A percentile compares a stretch with the other conserved stretches of the same genome.
Evolutionary conservation across 225 moss, liverwort and hornwort species (phyloP).

Genomic region (Thuidium tamariscinum): DNA sequence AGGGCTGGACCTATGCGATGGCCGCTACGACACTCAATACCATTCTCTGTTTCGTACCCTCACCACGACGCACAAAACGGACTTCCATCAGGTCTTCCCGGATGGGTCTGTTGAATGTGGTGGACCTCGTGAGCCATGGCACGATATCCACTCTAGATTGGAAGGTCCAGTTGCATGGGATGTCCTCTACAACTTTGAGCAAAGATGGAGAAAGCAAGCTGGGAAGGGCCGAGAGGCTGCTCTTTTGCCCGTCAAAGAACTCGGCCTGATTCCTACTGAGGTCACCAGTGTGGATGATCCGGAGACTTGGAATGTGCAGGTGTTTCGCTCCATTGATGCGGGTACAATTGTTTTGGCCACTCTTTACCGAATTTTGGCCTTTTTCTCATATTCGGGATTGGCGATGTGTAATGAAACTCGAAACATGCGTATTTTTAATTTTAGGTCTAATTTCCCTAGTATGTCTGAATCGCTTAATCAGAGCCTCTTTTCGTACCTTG

Average conservation of each 20-base stretch:
- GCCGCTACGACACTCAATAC: conserved; percentile 48
- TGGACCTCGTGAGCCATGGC: conserved; percentile 96
- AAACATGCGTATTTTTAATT: not conserved
- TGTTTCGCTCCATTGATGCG: conserved; percentile 89
- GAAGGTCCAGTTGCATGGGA: conserved; percentile 91
- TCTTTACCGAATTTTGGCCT: not conserved
- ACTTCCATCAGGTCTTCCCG: conserved; percentile 28
- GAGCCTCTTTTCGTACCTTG: not conserved
- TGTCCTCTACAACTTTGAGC: conserved; percentile 77
- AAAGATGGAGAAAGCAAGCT: conserved; percentile 77
- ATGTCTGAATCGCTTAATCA: not conserved
- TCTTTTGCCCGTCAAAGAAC: conserved; percentile 27
- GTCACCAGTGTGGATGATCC: conserved; percentile 41
- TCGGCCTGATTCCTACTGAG: conserved; percentile 13
- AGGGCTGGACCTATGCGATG: conserved; percentile 56
- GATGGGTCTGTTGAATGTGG: conserved; percentile 23
- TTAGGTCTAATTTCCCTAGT: not conserved
- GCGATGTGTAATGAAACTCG: not conserved
- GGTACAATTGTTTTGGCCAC: conserved; percentile 12
- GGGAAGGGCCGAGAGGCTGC: not conserved
- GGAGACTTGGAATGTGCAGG: conserved; percentile 81
- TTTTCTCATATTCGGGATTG: not conserved
- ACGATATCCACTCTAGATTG: conserved; percentile 72
- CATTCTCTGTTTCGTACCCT: conserved; percentile 53
- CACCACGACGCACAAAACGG: conserved; percentile 9